These are phyloP conservation scores for Pseudotsuga menziesii DNA, from an alignment of 75 land plant genomes.

Conservation along the genomic window DNA sequence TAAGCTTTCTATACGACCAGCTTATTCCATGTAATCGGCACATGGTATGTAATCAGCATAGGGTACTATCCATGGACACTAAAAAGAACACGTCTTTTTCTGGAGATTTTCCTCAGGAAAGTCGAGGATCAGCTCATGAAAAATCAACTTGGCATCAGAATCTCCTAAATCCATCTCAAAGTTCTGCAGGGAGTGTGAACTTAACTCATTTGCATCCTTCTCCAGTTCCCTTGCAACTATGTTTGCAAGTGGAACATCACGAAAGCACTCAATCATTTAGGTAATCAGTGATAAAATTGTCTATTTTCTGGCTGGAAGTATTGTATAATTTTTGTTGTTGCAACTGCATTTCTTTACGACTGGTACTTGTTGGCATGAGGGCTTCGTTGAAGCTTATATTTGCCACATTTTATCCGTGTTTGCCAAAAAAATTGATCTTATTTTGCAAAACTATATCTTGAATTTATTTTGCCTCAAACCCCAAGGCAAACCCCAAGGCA, in stretches of 20 bases:
- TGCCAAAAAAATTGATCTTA: too few relatives aligned
- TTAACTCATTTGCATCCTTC: not conserved
- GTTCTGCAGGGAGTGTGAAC: conserved; percentile 8
- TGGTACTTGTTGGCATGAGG: not conserved
- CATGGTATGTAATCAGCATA: too few relatives aligned
- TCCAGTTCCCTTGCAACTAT: conserved; percentile 2
- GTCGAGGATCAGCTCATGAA: conserved; percentile 9
- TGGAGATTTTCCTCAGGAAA: conserved; percentile 12
- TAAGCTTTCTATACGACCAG: too few relatives aligned
- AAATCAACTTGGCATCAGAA: conserved; percentile 3
- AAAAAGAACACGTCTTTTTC: conserved; percentile 9
- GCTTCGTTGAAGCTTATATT: not conserved
- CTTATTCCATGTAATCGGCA: too few relatives aligned
- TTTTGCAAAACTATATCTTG: too few relatives aligned
- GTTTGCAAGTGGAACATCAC: conserved; percentile 4
- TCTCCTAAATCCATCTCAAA: not conserved
- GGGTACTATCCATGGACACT: too few relatives aligned
- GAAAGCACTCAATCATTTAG: not conserved
- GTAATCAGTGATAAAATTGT: not conserved
- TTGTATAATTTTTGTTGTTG: not conserved
- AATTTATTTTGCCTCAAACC: too few relatives aligned
- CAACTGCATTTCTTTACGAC: not conserved
- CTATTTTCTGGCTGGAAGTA: not conserved
- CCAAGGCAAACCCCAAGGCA: too few relatives aligned
- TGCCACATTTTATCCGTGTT: too few relatives aligned